Conservation (phyloP, 2,329 filamentous ascomycete genomes). For the Colletotrichum magnum region DNA sequence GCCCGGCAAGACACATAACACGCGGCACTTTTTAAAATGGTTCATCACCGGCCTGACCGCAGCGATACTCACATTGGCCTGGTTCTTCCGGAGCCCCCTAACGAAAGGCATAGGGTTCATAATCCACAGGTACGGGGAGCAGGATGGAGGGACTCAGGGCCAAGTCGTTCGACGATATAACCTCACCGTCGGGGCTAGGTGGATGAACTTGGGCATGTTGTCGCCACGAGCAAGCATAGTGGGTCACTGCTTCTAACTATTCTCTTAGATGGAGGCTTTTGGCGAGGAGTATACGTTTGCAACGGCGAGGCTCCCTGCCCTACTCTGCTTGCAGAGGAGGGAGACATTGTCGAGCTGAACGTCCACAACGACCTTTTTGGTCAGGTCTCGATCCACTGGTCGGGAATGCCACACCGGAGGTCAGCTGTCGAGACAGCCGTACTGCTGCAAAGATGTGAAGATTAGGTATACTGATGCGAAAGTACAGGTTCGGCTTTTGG, state of each 20-base stretch:
- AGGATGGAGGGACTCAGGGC: no score
- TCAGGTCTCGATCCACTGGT: slow-evolving; percentile 26
- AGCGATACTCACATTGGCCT: no score
- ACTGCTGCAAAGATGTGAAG: no score
- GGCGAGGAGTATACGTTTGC: slow-evolving; percentile 29
- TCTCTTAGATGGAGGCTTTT: slow-evolving; percentile 10
- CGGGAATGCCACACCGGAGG: slow-evolving; percentile 26
- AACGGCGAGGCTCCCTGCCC: slow-evolving; percentile 26
- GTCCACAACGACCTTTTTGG: slow-evolving; percentile 26
- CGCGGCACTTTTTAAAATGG: no score
- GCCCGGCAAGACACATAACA: no score
- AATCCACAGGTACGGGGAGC: no score
- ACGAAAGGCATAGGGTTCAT: no score
- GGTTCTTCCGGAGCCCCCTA: no score
- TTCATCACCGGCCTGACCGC: no score
- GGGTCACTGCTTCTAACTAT: neutral
- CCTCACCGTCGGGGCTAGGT: slow-evolving; percentile 17
- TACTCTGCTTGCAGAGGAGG: slow-evolving; percentile 18
- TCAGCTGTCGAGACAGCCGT: no score
- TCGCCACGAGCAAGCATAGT: fast-evolving
- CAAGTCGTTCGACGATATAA: slow-evolving; percentile 8
- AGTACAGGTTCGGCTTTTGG: slow-evolving; percentile 19
- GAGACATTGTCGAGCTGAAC: slow-evolving; percentile 27
- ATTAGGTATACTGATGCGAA: neutral
- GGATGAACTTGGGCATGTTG: slow-evolving; percentile 20